Evolutionary conservation across 129 eudicot genomes (phyloP).

Genomic region (Saposhnikovia divaricata): DNA sequence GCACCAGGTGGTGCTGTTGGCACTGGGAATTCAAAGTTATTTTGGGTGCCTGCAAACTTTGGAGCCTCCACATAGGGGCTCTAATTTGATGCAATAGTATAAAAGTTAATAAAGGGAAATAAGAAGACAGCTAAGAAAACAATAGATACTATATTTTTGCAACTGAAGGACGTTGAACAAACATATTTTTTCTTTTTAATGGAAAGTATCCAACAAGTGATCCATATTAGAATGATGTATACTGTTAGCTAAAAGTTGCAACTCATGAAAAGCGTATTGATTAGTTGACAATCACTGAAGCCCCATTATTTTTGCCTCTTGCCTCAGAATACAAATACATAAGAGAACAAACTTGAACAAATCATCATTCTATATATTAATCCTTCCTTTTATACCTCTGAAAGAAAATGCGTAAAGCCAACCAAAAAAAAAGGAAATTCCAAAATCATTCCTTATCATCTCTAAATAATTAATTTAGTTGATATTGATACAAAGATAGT

Average conservation of each 20-base stretch:
- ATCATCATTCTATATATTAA: neutral
- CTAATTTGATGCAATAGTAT: slow-evolving; percentile 24
- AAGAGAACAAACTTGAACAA: neutral
- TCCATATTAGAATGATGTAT: neutral
- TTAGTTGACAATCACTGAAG: neutral
- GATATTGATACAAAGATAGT: neutral
- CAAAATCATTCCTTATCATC: neutral
- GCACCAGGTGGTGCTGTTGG: slow-evolving; percentile 96
- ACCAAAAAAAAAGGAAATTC: neutral
- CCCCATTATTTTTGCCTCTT: neutral
- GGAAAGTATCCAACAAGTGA: neutral
- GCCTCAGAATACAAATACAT: neutral
- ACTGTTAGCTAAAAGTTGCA: neutral
- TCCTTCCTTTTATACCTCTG: neutral
- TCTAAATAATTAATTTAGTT: neutral
- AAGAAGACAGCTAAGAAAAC: neutral
- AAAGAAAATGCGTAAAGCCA: neutral
- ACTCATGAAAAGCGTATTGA: neutral
- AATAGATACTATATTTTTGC: neutral
- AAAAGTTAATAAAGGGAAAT: neutral
- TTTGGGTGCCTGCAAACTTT: slow-evolving; percentile 47
- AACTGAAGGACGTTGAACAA: neutral
- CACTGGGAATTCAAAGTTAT: slow-evolving; percentile 44
- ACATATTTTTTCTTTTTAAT: neutral
- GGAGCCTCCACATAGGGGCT: slow-evolving; percentile 98